Base-by-base conservation (phyloP, 2,329 filamentous ascomycete species). In the Hypoxylon sp. region DNA sequence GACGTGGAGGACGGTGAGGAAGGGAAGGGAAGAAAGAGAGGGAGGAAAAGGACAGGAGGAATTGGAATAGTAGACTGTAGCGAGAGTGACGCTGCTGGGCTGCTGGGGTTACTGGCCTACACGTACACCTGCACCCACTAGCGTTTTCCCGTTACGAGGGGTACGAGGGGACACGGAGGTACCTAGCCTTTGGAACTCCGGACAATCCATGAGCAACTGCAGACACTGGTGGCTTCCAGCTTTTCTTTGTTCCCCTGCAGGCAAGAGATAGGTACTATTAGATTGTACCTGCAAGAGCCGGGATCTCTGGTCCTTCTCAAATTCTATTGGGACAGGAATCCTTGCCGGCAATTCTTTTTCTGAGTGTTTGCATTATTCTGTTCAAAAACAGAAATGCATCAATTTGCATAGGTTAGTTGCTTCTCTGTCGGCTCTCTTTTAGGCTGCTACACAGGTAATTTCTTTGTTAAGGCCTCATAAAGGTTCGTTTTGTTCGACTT, bases 1-100 rank as follows among this genome's bases (percentile, higher is more conserved):
- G 58, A 67, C 68, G 62, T 58, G 48, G 63, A 57, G 53, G 63
- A 68, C 67, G 67, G 62, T 65, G 61, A 65, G 50, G 60, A 62
- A 56, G 63, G 52, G 53, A 65, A 67, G 55, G 53, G 58, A 47
- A 64, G 61, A 55, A 61, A 63, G 55, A 65, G 50, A 56, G 63
- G 53, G 54, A 66, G 59, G 37, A 54, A 64, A 61, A 67, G 65
- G 56, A 46, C 37, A 25, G 48, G 62, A 58, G 59, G 55, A 51
- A 65, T 57, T 37, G 54, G 29, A 45, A 48, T 61, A 53, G 48
- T 51, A 46, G 63, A 47, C 46, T 45, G 32, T 46, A 30, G 60
- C n/a, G 41, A 46, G 46, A 60, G 47, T n/a, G 54, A 58, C 19
- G 32, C 34, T 60, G 14, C 30, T 52, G 46, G 48, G 16, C 14